Percentiles rank a stretch among this genome's conserved stretches.
Evolutionary conservation across 768 basidiomycete genomes (phyloP).

Genomic region (Mycena rebaudengoi): DNA sequence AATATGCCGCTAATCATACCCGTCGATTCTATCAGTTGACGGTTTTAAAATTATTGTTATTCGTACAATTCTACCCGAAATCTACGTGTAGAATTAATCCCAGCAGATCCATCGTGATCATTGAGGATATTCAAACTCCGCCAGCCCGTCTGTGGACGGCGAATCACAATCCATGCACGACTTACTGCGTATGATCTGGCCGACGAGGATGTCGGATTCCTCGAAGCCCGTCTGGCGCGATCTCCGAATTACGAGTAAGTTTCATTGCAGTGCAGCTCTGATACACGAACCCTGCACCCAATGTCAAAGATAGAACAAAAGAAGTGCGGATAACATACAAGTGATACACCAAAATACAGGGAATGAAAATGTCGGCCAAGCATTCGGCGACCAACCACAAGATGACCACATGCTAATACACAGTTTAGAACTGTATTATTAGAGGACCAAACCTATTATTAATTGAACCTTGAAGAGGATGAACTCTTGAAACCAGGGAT

Average conservation of each 20-base stretch:
- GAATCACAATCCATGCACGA: not conserved
- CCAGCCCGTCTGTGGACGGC: not conserved
- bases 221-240: conserved; percentile 46
- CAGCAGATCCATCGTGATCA: too few relatives aligned
- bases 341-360: conserved; percentile 21
- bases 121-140: too few relatives aligned
- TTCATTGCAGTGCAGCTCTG: not conserved
- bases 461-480: conserved; percentile 21
- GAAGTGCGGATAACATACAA: not conserved
- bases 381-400: conserved; percentile 49
- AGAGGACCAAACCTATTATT: too few relatives aligned
- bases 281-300: not conserved
- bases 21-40: too few relatives aligned
- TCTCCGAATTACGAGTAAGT: conserved; percentile 27
- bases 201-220: conserved; percentile 44
- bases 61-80: too few relatives aligned
- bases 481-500: conserved; percentile 28
- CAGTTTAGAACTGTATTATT: not conserved
- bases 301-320: not conserved
- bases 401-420: conserved; percentile 26
- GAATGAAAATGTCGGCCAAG: conserved; percentile 46
- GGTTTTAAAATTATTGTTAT: too few relatives aligned
- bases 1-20: too few relatives aligned
- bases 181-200: conserved; percentile 47
- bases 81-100: too few relatives aligned